A percentile compares a stretch with the other conserved stretches of the same genome.
These are phyloP conservation scores for Zymoseptoria brevis DNA, from an alignment of 2,329 filamentous ascomycete genomes.

Conservation along the genomic window DNA sequence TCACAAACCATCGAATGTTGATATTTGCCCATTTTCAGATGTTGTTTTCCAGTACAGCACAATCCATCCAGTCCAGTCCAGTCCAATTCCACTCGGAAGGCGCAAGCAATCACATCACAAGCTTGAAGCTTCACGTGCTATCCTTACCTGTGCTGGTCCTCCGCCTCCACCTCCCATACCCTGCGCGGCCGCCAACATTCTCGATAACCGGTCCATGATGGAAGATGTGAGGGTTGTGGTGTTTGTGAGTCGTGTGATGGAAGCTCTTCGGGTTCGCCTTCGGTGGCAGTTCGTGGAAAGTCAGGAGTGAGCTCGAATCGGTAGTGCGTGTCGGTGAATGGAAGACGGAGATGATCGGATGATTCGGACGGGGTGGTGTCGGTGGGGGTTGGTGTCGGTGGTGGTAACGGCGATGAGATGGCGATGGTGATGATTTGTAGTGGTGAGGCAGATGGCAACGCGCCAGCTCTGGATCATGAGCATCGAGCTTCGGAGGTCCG, in stretches of 20 bases:
- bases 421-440: not conserved
- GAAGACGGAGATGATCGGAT: not conserved
- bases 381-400: constrained; percentile 6
- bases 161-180: constrained; percentile 59
- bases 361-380: not conserved
- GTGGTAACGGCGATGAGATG: constrained; percentile 3
- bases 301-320: not conserved
- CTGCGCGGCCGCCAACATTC: constrained; percentile 70
- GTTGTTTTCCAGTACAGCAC: not conserved
- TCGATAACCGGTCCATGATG: constrained; percentile 83
- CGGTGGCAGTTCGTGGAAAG: not conserved
- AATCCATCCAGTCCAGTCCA: not conserved
- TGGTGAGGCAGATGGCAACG: constrained; percentile 12
- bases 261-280: not conserved
- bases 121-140: not conserved
- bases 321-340: constrained; percentile 1
- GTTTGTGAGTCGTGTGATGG: not conserved
- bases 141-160: constrained; percentile 54
- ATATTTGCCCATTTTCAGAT: not conserved
- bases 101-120: not conserved
- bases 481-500: not conserved
- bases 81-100: not conserved
- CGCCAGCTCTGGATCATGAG: not conserved
- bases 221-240: constrained; percentile 1
- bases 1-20: not conserved